Conservation (phyloP, 169 alveolate genomes). For the Theileria parva region DNA sequence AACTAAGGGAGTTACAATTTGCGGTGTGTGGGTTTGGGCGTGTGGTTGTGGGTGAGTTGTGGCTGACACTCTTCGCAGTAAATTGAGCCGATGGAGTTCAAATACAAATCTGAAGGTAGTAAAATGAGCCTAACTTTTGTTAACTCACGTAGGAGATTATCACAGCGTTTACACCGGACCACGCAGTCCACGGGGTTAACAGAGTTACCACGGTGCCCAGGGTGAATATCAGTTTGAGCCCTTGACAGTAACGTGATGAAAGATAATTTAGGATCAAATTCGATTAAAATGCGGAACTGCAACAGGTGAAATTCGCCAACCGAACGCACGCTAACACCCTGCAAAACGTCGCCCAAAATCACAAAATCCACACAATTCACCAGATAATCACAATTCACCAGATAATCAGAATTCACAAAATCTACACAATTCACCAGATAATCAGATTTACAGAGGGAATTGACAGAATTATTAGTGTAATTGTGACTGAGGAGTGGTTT, state of each 20-base stretch:
- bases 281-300: too few species aligned
- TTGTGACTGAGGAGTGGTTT: too few species aligned
- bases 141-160: background rate
- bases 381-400: background rate
- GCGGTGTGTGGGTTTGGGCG: too few species aligned
- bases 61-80: slow-evolving; percentile 59
- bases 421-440: too few species aligned
- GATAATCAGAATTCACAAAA: background rate
- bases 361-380: slow-evolving; percentile 19
- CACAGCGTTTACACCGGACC: slow-evolving; percentile 28
- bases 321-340: background rate
- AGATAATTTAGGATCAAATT: background rate
- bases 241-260: background rate
- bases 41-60: background rate
- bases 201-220: background rate
- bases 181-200: background rate
- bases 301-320: background rate
- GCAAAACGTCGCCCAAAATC: background rate
- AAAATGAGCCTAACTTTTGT: slow-evolving; percentile 5
- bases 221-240: too few species aligned
- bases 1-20: too few species aligned
- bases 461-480: too few species aligned
- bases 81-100: slow-evolving; percentile 25
- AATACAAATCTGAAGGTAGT: slow-evolving; percentile 54
- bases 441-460: too few species aligned